Evolutionary conservation across 179 eudicot genomes (phyloP), one percentile per base, ranked within the genome.

Genomic region (Beta lomatogona): DNA sequence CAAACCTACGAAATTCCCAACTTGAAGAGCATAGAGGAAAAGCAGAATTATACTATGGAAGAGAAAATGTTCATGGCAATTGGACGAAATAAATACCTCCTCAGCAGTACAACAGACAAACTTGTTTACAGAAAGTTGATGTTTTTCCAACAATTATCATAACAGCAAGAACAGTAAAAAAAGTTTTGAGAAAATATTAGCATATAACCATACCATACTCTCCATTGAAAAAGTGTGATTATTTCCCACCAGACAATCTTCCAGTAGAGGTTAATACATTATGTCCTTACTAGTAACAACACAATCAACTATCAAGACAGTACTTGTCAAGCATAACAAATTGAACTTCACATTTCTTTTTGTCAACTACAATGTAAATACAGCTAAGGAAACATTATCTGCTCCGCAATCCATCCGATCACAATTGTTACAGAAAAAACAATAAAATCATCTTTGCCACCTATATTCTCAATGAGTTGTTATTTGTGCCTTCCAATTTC

Each of bases 21-120:
- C n/a, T 55, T 70, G 3, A 25, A 28, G 5, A 7, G 14, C 46
- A 22, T 52, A 36, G 28, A 75, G 11, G 9, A 19, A 58, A 18
- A 55, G 57, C 41, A 55, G 36, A 25, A 25, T 21, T 14, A 10
- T 11, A 2, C 12, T 3, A 41, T 69, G 41, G 53, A 69, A 31
- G 18, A 79, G 50, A 78, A 36, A 59, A 25, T 55, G 22, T 14
- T 12, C 25, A 67, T 78, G 73, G 31, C 48, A 78, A 48, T n/a
- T 77, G 54, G 53, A 31, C 13, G 52, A 54, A 48, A 48, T 48
- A 16, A 8, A 66, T 53, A 45, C 53, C 8, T 21, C 13, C 44
- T 36, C 52, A 28, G 63, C 50, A 74, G 15, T 57, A n/a, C 46
- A 68, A 11, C 21, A 50, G 48, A 21, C 45, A 70, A 69, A 14